phyloP scores from a whole-genome alignment of 2,329 filamentous ascomycete genomes.

The Neonectria coccinea region DNA sequence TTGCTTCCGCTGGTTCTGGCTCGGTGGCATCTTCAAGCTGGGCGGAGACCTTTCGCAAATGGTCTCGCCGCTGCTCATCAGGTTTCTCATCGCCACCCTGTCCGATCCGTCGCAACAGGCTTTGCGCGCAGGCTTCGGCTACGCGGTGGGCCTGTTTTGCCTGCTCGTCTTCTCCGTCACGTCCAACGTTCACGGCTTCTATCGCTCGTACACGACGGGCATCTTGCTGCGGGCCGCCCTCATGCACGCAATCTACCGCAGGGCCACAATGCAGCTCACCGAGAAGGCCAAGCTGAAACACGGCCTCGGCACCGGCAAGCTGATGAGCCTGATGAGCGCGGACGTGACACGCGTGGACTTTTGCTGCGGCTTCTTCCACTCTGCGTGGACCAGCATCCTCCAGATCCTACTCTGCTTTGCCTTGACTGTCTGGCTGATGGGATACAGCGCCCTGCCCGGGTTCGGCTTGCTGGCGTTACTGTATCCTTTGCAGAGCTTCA shows the following conservation, averaged over 20 bases:
- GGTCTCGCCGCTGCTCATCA: constrained; percentile 42
- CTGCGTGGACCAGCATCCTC: constrained; percentile 48
- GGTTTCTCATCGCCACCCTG: constrained; percentile 40
- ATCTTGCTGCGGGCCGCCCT: constrained; percentile 37
- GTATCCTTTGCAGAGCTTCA: constrained; percentile 41
- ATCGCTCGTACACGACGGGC: constrained; percentile 38
- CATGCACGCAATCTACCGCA: constrained; percentile 38
- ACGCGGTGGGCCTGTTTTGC: constrained; percentile 41
- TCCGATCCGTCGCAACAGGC: constrained; percentile 35
- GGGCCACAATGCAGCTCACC: constrained; percentile 39
- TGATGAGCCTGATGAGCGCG: constrained; percentile 50
- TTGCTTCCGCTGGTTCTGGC: constrained; percentile 48
- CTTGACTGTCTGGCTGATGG: constrained; percentile 35
- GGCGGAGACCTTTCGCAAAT: constrained; percentile 37
- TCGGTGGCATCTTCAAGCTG: constrained; percentile 45
- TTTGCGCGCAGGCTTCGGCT: constrained; percentile 37
- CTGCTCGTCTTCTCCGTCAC: constrained; percentile 42
- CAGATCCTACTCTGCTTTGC: constrained; percentile 46
- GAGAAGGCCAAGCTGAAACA: constrained; percentile 33
- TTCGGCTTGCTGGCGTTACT: constrained; percentile 43
- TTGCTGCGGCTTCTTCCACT: constrained; percentile 49
- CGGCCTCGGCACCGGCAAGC: constrained; percentile 42
- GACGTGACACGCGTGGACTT: constrained; percentile 49
- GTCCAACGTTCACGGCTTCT: constrained; percentile 46
- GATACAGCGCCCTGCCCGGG: constrained; percentile 44